A percentile compares a stretch with the other conserved stretches of the same genome.
phyloP scores from a whole-genome alignment of 1,284 basidiomycete genomes.

The Pseudozyma hubeiensis region DNA sequence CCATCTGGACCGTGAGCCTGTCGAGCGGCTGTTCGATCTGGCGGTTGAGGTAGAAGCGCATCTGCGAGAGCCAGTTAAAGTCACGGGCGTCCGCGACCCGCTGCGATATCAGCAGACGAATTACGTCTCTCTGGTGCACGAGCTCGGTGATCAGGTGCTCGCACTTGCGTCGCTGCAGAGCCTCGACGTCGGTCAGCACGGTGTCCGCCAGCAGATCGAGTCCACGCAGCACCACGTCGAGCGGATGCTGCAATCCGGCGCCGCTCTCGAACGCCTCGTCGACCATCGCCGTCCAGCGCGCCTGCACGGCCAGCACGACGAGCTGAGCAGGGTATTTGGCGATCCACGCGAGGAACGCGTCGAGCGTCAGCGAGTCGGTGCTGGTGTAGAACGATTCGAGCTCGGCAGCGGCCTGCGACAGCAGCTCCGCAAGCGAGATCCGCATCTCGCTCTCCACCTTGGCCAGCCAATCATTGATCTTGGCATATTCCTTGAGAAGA shows the following conservation, averaged over 20 bases:
- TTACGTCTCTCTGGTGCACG: slow-evolving; percentile 96
- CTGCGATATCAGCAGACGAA: slow-evolving; percentile 80
- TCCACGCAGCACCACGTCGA: slow-evolving; percentile 82
- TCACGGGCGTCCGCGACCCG: slow-evolving; percentile 76
- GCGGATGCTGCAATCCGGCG: slow-evolving; percentile 75
- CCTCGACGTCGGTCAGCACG: slow-evolving; percentile 86
- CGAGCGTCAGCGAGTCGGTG: slow-evolving; percentile 70
- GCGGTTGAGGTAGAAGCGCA: slow-evolving; percentile 93
- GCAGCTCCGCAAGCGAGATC: slow-evolving; percentile 83
- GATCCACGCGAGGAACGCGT: slow-evolving; percentile 87
- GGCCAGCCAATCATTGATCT: slow-evolving; percentile 98
- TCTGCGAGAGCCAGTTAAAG: slow-evolving; percentile 96
- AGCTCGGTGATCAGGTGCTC: slow-evolving; percentile 99
- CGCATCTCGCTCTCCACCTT: slow-evolving; percentile 94
- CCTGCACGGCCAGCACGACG: slow-evolving; percentile 91
- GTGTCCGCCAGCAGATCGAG: slow-evolving; percentile 95
- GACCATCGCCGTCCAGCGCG: slow-evolving; percentile 90
- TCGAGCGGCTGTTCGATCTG: slow-evolving; percentile 79
- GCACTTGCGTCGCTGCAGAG: slow-evolving; percentile 93
- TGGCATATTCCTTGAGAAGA: slow-evolving; percentile 88
- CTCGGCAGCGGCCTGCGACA: slow-evolving; percentile 83
- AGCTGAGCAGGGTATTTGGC: slow-evolving; percentile 93
- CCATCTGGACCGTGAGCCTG: slow-evolving; percentile 79
- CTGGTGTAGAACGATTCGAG: slow-evolving; percentile 84
- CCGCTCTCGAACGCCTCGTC: slow-evolving; percentile 78